Percentiles rank a stretch among this genome's conserved stretches.
Conservation (phyloP, 768 basidiomycete genomes). For the Tylopilus balloui region DNA sequence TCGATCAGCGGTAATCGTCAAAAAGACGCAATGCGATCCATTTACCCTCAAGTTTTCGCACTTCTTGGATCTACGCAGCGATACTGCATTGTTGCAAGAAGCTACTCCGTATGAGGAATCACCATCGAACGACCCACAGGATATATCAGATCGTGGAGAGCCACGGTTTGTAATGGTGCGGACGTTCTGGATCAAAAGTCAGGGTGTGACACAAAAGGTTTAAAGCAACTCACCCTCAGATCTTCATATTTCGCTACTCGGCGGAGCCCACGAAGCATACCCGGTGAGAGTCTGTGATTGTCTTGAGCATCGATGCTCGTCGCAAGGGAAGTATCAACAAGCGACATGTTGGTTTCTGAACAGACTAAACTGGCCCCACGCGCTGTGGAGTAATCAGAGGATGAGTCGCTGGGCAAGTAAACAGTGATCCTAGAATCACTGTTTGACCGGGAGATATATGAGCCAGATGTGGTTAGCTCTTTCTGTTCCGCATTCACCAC, state of each 20-base stretch:
- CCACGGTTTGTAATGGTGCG: background rate
- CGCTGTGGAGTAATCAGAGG: slow-evolving; percentile 1
- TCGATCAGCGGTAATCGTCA: background rate
- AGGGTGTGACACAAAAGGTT: background rate
- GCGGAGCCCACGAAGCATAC: slow-evolving; percentile 10
- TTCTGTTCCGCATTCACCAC: background rate
- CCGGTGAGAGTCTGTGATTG: background rate
- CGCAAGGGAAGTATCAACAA: slow-evolving; percentile 12
- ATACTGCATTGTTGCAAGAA: background rate
- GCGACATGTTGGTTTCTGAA: slow-evolving; percentile 1
- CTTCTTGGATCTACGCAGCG: background rate
- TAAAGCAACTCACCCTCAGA: slow-evolving; percentile 10
- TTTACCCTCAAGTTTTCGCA: slow-evolving; percentile 1
- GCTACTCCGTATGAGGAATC: background rate
- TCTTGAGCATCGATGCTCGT: slow-evolving; percentile 18
- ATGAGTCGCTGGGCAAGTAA: slow-evolving; percentile 8
- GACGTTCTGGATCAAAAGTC: background rate
- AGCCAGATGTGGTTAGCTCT: background rate
- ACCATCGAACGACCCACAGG: background rate
- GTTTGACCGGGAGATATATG: background rate
- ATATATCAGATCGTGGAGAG: background rate
- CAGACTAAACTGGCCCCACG: background rate
- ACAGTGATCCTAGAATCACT: background rate
- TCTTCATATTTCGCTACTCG: slow-evolving; percentile 17
- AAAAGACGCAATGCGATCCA: background rate